Evolutionary conservation across 2,329 filamentous ascomycete species (phyloP), one percentile per base, ranked within the genome.

Genomic region (Monilinia polystroma): DNA sequence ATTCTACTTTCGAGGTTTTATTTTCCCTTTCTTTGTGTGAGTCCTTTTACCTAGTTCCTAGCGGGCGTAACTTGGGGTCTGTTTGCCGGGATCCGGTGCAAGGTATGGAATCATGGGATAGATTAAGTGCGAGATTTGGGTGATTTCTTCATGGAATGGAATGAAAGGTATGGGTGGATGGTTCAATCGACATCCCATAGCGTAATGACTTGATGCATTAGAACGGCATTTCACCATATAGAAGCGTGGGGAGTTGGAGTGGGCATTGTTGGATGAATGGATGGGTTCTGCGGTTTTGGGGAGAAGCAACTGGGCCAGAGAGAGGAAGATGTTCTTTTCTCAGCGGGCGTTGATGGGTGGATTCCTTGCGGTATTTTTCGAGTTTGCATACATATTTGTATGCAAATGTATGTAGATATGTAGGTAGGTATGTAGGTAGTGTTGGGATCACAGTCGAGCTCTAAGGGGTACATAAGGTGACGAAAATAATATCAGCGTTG

Each of bases 211-310:
- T 26, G 32, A 51, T 35, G n/a, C 32, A 14, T 51, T 60, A 60
- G 58, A 60, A n/a, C 16, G 51, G 29, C 45, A 38, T 60, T 60
- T 51, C 16, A 60, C 23, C 45, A 38, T 60, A 60, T 38, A 60
- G 58, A 60, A 60, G 58, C 32, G n/a, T 18, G n/a, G 20, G n/a
- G 29, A 45, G 12, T 58, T n/a, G 29, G 58, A 38, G 29, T 38
- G 26, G 16, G 45, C 29, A 60, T 51, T 14, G 45, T 23, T 23
- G 58, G 16, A 60, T 35, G 26, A 20, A 32, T 38, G 58, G 16
- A 38, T 60, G 14, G 58, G 8, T 38, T 49, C 45, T 18, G 23
- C 49, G 20, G 14, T 26, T 49, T 51, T 51, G 29, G 18, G 20
- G 14, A 7, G 45, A 38, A 23, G 23, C 12, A 51, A 60, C 1